Base-by-base conservation (phyloP, 1,284 basidiomycete species). In the Puccinia novopanici region DNA sequence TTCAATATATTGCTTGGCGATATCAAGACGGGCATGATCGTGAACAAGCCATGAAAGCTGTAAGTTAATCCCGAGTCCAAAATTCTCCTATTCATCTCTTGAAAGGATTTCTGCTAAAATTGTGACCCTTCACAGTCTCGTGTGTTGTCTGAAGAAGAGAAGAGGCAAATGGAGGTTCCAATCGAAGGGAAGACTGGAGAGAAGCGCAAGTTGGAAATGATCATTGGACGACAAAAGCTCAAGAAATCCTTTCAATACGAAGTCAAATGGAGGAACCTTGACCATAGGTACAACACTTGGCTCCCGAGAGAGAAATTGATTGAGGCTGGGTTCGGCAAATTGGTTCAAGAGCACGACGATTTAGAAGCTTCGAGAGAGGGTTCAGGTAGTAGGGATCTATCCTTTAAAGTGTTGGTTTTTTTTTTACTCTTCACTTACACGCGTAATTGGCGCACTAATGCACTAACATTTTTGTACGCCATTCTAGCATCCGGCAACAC, bases 11-110 rank as follows among this genome's bases (percentile, higher is more conserved):
- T 84, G 94, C 96, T 87, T 99, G 96, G 96, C 92, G 96, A 84
- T 99, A 95, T 90, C 95, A 98, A 87, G 95, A 98, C 86, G 97
- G 96, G 70, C 93, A 97, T 87, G 96, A 99, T 89, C 92, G 95
- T 91, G 89, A 99, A 87, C 88, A 98, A 81, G 86, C 97, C 82
- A 94, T 97, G 87, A 98, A 98, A 87, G 90, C 90, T n/a, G 79
- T 80, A 54, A 80, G 79, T 80, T 15, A 19, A 50, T 70, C 3
- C 6, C 10, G 30, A 24, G 34, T 19, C 55, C 40, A 3, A 54
- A 61, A 10, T 52, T n/a, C 50, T 12, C 10, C n/a, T 48, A 24
- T 22, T 72, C 2, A 0, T 19, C 22, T 48, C 19, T 24, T 65
- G 15, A 27, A 34, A n/a, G 1, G 13, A 30, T 65, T 27, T 15